Evolutionary conservation across 106 monocot genomes (phyloP).

Genomic region (Dactylorhiza incarnata): DNA sequence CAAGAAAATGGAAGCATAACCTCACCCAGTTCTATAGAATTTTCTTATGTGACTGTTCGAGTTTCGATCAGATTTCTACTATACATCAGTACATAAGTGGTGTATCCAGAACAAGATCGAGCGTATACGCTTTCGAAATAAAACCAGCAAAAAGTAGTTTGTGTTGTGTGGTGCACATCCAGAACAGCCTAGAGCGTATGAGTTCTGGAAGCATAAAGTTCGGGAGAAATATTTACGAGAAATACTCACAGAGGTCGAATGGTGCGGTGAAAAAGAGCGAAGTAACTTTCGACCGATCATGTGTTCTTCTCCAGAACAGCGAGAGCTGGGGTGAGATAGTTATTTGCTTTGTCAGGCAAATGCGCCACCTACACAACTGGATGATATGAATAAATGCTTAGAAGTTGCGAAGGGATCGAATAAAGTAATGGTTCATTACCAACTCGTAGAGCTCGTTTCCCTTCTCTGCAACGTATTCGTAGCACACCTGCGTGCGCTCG

Average conservation of each 20-base stretch:
- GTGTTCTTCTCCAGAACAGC: constrained; percentile 93
- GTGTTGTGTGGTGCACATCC: background rate
- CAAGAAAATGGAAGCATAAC: too few relatives aligned
- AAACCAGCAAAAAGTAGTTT: background rate
- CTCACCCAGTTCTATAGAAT: background rate
- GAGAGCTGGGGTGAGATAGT: constrained; percentile 93
- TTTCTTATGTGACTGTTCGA: background rate
- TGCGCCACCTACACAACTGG: constrained; percentile 71
- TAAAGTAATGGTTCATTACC: constrained; percentile 26
- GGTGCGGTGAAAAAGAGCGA: background rate
- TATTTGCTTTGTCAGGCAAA: constrained; percentile 98
- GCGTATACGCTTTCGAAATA: background rate
- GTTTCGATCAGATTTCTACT: too few relatives aligned
- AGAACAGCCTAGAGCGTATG: background rate
- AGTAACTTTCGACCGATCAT: constrained; percentile 18
- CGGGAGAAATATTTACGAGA: background rate
- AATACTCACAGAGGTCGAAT: background rate
- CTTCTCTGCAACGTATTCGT: constrained; percentile 82
- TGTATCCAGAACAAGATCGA: background rate
- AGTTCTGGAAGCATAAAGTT: background rate
- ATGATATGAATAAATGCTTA: background rate
- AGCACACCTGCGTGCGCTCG: constrained; percentile 60
- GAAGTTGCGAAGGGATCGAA: background rate
- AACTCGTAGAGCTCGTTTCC: constrained; percentile 90
- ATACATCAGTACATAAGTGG: too few relatives aligned